These are phyloP conservation scores for Jackrogersella minutella DNA, from an alignment of 495 filamentous ascomycete species.

Conservation along the genomic window DNA sequence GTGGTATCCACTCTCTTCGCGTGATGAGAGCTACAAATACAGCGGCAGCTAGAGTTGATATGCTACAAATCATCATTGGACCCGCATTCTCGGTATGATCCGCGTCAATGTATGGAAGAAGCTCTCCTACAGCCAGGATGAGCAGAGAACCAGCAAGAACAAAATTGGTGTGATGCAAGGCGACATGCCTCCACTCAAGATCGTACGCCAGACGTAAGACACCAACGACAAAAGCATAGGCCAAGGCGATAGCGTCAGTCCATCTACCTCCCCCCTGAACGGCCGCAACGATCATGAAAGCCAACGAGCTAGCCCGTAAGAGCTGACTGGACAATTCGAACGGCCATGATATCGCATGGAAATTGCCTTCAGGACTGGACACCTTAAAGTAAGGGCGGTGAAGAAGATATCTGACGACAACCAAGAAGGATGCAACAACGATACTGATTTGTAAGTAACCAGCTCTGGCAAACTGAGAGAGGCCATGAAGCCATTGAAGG, in stretches of 20 bases:
- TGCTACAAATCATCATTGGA: slow-evolving; percentile 34
- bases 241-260: slow-evolving; percentile 41
- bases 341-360: slow-evolving; percentile 40
- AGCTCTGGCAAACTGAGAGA: slow-evolving; percentile 37
- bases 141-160: slow-evolving; percentile 41
- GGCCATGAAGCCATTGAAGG: slow-evolving; percentile 41
- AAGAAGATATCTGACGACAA: slow-evolving; percentile 41
- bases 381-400: slow-evolving; percentile 37
- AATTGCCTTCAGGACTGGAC: slow-evolving; percentile 35
- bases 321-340: slow-evolving; percentile 48
- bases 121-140: slow-evolving; percentile 34
- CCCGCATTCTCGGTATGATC: slow-evolving; percentile 25
- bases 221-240: slow-evolving; percentile 49
- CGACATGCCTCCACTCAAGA: slow-evolving; percentile 49
- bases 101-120: slow-evolving; percentile 47
- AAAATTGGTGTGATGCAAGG: slow-evolving; percentile 52
- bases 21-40: slow-evolving; percentile 46
- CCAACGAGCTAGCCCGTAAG: slow-evolving; percentile 43
- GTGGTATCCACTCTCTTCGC: slow-evolving; percentile 52
- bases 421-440: slow-evolving; percentile 38
- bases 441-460: slow-evolving; percentile 43
- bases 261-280: slow-evolving; percentile 32
- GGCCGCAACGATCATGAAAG: slow-evolving; percentile 41
- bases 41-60: slow-evolving; percentile 42
- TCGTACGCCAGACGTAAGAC: slow-evolving; percentile 46